phyloP scores from a whole-genome alignment of 805 yeast species.

The Ogataea haglerorum region DNA sequence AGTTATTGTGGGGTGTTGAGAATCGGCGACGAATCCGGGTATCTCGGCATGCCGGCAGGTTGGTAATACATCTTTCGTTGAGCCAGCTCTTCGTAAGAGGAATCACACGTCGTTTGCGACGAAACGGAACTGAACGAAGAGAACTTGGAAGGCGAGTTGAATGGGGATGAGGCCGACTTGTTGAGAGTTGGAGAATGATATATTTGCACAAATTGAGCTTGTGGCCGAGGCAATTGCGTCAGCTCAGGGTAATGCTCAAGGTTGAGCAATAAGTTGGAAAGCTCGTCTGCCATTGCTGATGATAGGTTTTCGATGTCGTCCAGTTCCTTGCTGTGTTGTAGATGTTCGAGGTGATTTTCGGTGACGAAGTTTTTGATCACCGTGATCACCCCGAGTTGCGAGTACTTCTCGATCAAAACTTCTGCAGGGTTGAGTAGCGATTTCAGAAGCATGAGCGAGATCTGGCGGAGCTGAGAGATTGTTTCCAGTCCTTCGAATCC shows the following conservation, averaged over 20 bases:
- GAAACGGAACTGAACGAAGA: constrained; percentile 33
- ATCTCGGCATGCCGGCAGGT: constrained; percentile 13
- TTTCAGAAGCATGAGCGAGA: constrained; percentile 41
- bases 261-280: constrained; percentile 18
- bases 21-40: constrained; percentile 27
- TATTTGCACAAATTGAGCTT: constrained; percentile 12
- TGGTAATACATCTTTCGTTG: constrained; percentile 14
- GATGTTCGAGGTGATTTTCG: constrained; percentile 23
- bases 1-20: constrained; percentile 17
- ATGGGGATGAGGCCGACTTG: constrained; percentile 26
- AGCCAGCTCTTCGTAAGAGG: constrained; percentile 24
- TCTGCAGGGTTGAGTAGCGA: constrained; percentile 48
- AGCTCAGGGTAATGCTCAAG: constrained; percentile 15
- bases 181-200: constrained; percentile 23
- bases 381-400: constrained; percentile 50
- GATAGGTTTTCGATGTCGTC: constrained; percentile 15
- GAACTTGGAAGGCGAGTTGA: constrained; percentile 32
- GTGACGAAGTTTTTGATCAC: constrained; percentile 35
- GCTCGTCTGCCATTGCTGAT: constrained; percentile 14
- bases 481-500: constrained; percentile 44
- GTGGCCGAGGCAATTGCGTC: constrained; percentile 13
- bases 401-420: constrained; percentile 48
- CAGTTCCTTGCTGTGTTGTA: constrained; percentile 20
- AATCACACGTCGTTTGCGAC: constrained; percentile 30
- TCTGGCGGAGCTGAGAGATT: constrained; percentile 37